Base-by-base conservation (phyloP, 140 eudicot genomes). In the Anethum foeniculum region DNA sequence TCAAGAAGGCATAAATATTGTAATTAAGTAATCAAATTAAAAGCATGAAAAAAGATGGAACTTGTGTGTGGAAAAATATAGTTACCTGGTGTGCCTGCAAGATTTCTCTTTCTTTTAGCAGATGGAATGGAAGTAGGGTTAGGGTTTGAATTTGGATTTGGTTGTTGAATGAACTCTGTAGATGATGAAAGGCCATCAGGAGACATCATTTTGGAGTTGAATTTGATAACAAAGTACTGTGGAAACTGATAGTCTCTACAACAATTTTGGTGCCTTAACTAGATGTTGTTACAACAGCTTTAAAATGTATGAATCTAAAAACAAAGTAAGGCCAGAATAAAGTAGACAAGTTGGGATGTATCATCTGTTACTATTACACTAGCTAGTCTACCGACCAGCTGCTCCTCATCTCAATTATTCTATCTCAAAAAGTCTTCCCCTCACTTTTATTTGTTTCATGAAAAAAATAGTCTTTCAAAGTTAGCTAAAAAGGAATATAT, bases 1-100 rank as follows among this genome's bases (percentile, higher is more conserved):
- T 65, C 13, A 30, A 27, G 11, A 51, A 11, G 71, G 23, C 39
- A 23, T 75, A 25, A 65, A 32, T n/a, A 15, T 14, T 38, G 3
- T 5, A 77, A 62, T 25, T 34, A 14, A 32, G 13, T 14, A 30
- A 56, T 58, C 56, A 32, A 32, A 38, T 2, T 48, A 67, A 71
- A 38, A 69, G 13, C 46, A 11, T 68, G 10, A 5, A 48, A 48
- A 28, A 75, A 25, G 38, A 18, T 28, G 46, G 7, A 54, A 67
- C n/a, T 41, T 2, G 16, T 65, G 3, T 2, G 38, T 75, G 11
- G 14, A 0, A 62, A 62, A 62, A 16, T 39, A 71, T 71, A 27
- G 71, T 83, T 91, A 80, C 98, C 98, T 83, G 96, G 96, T 47
- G 85, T 91, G 39, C 90, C 91, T 8, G 96, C 92, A 4, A 91